Evolutionary conservation across 2,329 filamentous ascomycete species (phyloP).

Genomic region (Paramyrothecium sp.): DNA sequence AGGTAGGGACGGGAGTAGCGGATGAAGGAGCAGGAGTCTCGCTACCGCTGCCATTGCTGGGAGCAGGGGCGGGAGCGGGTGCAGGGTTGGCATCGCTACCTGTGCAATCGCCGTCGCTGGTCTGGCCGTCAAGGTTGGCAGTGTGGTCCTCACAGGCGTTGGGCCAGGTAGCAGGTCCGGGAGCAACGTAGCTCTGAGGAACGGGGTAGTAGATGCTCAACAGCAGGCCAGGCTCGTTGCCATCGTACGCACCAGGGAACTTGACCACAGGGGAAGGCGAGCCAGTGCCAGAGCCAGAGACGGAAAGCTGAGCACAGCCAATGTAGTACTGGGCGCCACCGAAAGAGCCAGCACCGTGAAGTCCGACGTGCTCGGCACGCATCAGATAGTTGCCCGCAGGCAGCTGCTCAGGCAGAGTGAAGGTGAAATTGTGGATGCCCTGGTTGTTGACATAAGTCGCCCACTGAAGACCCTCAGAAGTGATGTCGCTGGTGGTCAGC

Average conservation of each 20-base stretch:
- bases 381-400: constrained; percentile 31
- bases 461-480: constrained; percentile 27
- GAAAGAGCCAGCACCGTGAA: constrained; percentile 27
- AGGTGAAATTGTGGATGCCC: constrained; percentile 33
- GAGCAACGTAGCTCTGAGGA: constrained; percentile 27
- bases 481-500: constrained; percentile 25
- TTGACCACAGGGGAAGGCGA: constrained; percentile 23
- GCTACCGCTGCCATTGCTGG: not conserved
- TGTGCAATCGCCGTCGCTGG: constrained; percentile 34
- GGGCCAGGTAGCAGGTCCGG: constrained; percentile 32
- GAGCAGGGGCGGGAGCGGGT: constrained; percentile 2
- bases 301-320: constrained; percentile 31
- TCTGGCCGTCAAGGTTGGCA: constrained; percentile 29
- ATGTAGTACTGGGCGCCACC: constrained; percentile 37
- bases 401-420: constrained; percentile 24
- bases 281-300: constrained; percentile 26
- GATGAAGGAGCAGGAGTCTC: constrained; percentile 10
- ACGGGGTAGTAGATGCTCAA: constrained; percentile 34
- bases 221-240: constrained; percentile 28
- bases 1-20: constrained; percentile 10
- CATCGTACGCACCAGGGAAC: constrained; percentile 31
- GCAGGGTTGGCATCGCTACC: constrained; percentile 11
- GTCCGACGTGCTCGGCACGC: constrained; percentile 33
- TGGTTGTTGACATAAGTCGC: constrained; percentile 25
- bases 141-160: constrained; percentile 33